A percentile compares a stretch with the other conserved stretches of the same genome.
phyloP scores from a whole-genome alignment of 192 early-diverging fungal genomes.

The Linnemannia zychae region DNA sequence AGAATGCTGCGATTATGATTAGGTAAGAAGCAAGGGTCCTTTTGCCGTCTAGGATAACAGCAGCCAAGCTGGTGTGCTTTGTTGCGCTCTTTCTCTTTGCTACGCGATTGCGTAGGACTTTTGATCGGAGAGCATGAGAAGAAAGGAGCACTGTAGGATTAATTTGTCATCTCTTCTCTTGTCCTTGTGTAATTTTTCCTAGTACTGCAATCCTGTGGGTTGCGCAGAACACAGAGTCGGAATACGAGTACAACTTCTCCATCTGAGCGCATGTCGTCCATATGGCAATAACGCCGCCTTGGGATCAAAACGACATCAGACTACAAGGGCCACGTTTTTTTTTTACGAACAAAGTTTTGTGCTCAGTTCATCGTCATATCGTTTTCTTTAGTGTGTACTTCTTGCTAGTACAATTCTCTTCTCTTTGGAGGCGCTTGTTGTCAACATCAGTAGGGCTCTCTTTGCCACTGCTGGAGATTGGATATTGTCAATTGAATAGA shows the following conservation, averaged over 20 bases:
- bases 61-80: not conserved
- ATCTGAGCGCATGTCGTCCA: conserved; percentile 14
- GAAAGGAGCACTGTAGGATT: not conserved
- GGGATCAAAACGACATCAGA: no score
- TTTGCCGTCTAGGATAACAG: not conserved
- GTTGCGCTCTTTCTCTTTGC: not conserved
- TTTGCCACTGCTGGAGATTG: no score
- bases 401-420: no score
- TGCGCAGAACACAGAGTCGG: conserved; percentile 52
- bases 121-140: not conserved
- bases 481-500: no score
- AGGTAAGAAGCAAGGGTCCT: conserved; percentile 18
- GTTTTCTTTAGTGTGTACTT: no score
- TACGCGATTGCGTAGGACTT: not conserved
- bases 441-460: no score
- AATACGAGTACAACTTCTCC: conserved; percentile 54
- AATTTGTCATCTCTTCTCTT: not conserved
- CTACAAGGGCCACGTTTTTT: no score
- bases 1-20: conserved; percentile 42
- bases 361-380: no score
- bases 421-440: no score
- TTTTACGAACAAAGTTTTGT: no score
- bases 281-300: no score
- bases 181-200: not conserved
- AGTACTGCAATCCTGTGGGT: conserved; percentile 57